phyloP scores from a whole-genome alignment of 2,329 filamentous ascomycete genomes.

The Paraphoma chrysanthemicola region DNA sequence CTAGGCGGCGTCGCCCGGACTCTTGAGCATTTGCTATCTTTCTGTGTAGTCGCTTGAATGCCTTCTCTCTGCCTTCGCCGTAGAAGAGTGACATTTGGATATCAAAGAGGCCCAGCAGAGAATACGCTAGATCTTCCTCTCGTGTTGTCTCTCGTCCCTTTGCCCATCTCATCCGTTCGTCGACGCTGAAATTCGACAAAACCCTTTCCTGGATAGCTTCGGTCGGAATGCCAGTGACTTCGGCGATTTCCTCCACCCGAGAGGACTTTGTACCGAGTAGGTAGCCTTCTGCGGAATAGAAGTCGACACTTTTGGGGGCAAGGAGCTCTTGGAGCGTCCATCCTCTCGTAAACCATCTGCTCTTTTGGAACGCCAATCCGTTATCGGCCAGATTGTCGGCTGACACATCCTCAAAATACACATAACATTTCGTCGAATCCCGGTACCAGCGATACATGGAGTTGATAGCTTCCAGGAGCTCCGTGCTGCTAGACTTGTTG shows the following conservation, averaged over 20 bases:
- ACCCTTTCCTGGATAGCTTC: conserved; percentile 6
- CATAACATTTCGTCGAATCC: conserved; percentile 6
- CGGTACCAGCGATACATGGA: conserved; percentile 2
- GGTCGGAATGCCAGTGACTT: conserved; percentile 9
- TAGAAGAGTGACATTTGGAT: conserved; percentile 23
- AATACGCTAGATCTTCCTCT: conserved; percentile 24
- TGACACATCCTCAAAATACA: conserved; percentile 9
- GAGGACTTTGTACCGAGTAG: conserved; percentile 13
- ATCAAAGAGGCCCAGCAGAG: conserved; percentile 17
- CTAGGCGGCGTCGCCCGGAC: neutral
- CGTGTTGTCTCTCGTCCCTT: conserved; percentile 15
- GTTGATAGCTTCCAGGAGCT: conserved; percentile 3
- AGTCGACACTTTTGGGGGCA: conserved; percentile 20
- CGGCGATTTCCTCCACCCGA: conserved; percentile 1
- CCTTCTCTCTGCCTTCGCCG: conserved; percentile 31
- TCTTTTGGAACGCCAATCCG: conserved; percentile 4
- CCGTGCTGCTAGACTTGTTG: conserved; percentile 2
- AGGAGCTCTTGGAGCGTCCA: conserved; percentile 18
- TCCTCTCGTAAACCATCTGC: conserved; percentile 13
- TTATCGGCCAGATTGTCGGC: neutral
- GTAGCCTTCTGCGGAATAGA: conserved; percentile 16
- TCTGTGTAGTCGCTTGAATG: conserved; percentile 12
- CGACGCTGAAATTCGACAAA: conserved; percentile 15
- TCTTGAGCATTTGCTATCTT: neutral
- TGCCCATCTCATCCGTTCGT: conserved; percentile 20